Evolutionary conservation across 148 eudicot species (phyloP).

Genomic region (Rhododendron williamsianum): DNA sequence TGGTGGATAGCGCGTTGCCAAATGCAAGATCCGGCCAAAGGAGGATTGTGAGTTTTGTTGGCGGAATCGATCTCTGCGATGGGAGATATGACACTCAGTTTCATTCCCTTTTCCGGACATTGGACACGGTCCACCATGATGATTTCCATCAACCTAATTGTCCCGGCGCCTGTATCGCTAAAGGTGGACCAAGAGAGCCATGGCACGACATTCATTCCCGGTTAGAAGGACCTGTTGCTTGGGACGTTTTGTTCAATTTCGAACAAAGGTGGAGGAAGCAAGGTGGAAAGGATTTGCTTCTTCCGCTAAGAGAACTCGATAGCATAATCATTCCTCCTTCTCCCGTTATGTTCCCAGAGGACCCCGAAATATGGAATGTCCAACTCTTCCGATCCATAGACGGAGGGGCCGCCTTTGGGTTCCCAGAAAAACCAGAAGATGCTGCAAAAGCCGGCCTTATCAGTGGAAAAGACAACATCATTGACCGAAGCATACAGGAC

Average conservation of each 20-base stretch:
- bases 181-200: constrained; percentile 65
- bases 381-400: constrained; percentile 51
- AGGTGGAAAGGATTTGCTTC: constrained; percentile 29
- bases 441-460: constrained; percentile 39
- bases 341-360: constrained; percentile 31
- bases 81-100: constrained; percentile 50
- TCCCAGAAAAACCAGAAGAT: constrained; percentile 47
- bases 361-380: constrained; percentile 40
- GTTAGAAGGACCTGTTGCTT: constrained; percentile 47
- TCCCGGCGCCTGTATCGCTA: constrained; percentile 24
- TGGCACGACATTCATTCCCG: constrained; percentile 55
- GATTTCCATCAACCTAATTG: constrained; percentile 56
- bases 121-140: constrained; percentile 35
- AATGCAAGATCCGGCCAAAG: constrained; percentile 24
- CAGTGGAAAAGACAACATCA: constrained; percentile 41
- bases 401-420: constrained; percentile 49
- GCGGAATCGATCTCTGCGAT: constrained; percentile 57
- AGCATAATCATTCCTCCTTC: constrained; percentile 40
- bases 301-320: constrained; percentile 29
- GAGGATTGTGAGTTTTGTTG: constrained; percentile 45
- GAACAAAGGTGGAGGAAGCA: constrained; percentile 59
- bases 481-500: constrained; percentile 49
- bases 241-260: constrained; percentile 49
- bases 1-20: constrained; percentile 45
- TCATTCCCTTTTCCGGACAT: constrained; percentile 47